phyloP scores from a whole-genome alignment of 805 yeast genomes.

The Candida nanaspora region DNA sequence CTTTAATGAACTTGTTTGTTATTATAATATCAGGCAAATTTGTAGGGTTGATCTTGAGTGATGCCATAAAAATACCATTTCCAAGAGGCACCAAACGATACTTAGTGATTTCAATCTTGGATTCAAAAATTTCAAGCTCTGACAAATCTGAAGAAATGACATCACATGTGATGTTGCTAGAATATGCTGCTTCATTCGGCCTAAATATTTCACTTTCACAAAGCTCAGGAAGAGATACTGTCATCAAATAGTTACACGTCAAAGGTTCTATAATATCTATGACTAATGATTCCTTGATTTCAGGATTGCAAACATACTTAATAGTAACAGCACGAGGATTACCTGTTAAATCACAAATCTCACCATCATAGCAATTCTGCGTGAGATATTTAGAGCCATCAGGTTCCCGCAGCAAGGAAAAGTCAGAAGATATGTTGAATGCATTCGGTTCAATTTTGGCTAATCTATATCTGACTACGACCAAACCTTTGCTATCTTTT shows the following conservation, averaged over 20 bases:
- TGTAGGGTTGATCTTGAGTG: not conserved
- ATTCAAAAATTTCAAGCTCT: not conserved
- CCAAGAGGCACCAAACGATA: conserved; percentile 7
- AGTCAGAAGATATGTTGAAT: conserved; percentile 13
- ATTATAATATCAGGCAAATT: not conserved
- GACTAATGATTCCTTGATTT: conserved; percentile 11
- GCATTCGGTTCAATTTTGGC: conserved; percentile 9
- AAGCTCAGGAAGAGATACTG: conserved; percentile 15
- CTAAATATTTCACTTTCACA: conserved; percentile 16
- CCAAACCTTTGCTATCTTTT: not conserved
- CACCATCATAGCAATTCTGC: conserved; percentile 22
- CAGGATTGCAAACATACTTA: conserved; percentile 20
- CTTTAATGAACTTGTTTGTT: not conserved
- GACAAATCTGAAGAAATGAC: no score
- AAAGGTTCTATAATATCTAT: conserved; percentile 19
- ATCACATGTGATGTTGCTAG: conserved; percentile 14
- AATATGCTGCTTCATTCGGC: conserved; percentile 5
- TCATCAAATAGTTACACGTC: conserved; percentile 25
- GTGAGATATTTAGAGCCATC: conserved; percentile 22
- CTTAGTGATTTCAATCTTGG: not conserved
- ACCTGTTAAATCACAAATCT: conserved; percentile 27
- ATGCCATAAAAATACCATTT: conserved; percentile 10
- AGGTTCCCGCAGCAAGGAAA: conserved; percentile 13
- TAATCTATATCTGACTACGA: conserved; percentile 10
- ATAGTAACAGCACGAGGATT: conserved; percentile 19